Conservation (phyloP, 352 stramenopile genomes). For the Pythium plurisporium region DNA sequence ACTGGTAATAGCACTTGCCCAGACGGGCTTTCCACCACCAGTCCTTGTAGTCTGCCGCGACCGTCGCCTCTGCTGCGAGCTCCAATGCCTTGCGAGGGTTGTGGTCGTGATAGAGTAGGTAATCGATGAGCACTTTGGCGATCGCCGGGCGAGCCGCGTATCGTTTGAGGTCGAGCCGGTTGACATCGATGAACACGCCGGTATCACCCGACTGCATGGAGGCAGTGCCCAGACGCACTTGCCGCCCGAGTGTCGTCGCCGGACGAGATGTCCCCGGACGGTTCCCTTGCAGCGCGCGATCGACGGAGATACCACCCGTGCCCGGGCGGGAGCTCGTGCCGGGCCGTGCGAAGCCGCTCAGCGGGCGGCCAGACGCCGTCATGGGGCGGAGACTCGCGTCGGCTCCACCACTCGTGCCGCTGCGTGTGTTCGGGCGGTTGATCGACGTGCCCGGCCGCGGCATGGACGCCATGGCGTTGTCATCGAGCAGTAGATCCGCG, state of each 20-base stretch:
- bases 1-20: slow-evolving; percentile 93
- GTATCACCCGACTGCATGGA: slow-evolving; percentile 70
- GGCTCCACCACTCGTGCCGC: slow-evolving; percentile 13
- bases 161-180: slow-evolving; percentile 86
- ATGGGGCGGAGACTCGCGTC: slow-evolving; percentile 82
- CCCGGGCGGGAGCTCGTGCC: slow-evolving; percentile 67
- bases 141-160: slow-evolving; percentile 83
- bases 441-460: slow-evolving; percentile 87
- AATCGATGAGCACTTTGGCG: slow-evolving; percentile 88
- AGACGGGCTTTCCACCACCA: slow-evolving; percentile 95
- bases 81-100: slow-evolving; percentile 91
- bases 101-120: slow-evolving; percentile 91
- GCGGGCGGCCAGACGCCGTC: slow-evolving; percentile 73
- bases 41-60: slow-evolving; percentile 86
- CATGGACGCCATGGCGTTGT: slow-evolving; percentile 88
- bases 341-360: slow-evolving; percentile 86
- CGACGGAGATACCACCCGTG: slow-evolving; percentile 69
- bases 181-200: slow-evolving; percentile 89
- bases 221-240: slow-evolving; percentile 89
- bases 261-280: slow-evolving; percentile 79
- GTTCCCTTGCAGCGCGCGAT: slow-evolving; percentile 68
- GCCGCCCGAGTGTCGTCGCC: slow-evolving; percentile 85
- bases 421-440: slow-evolving; percentile 70
- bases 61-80: slow-evolving; percentile 87
- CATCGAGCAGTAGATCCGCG: slow-evolving; percentile 89